phyloP scores from a whole-genome alignment of 805 yeast genomes.

The Komagataella pastoris region DNA sequence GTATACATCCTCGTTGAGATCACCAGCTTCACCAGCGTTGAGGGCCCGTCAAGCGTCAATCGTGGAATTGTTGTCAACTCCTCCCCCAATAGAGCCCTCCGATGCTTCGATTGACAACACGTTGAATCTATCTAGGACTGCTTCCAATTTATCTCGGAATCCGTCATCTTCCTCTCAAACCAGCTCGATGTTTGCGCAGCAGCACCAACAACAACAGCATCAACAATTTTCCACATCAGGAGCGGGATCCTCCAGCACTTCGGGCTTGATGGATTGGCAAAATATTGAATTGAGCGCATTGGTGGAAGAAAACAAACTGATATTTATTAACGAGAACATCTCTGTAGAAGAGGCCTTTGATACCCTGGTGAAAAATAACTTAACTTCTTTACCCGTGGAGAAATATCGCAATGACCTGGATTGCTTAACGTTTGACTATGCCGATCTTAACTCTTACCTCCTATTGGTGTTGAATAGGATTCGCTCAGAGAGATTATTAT shows the following conservation, averaged over 20 bases:
- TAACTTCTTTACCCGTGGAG: constrained; percentile 80
- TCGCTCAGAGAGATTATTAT: constrained; percentile 21
- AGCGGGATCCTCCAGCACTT: constrained; percentile 5
- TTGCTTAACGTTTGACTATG: constrained; percentile 81
- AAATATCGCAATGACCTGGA: constrained; percentile 40
- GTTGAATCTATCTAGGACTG: constrained; percentile 4
- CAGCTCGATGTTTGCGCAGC: constrained; percentile 1
- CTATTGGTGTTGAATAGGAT: constrained; percentile 72
- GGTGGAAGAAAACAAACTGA: constrained; percentile 66
- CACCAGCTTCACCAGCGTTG: constrained; percentile 19
- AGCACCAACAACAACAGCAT: background rate
- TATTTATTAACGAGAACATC: constrained; percentile 48
- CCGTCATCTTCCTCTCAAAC: constrained; percentile 20
- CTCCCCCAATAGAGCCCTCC: constrained; percentile 45
- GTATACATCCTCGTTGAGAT: constrained; percentile 21
- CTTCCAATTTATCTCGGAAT: constrained; percentile 19
- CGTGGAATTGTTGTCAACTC: constrained; percentile 63
- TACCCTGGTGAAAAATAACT: constrained; percentile 51
- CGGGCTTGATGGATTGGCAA: constrained; percentile 46
- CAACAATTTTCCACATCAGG: constrained; percentile 12
- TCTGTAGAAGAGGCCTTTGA: constrained; percentile 88
- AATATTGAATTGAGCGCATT: constrained; percentile 59
- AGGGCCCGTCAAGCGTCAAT: constrained; percentile 49
- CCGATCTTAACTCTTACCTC: constrained; percentile 80
- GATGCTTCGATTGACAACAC: constrained; percentile 5